phyloP scores from a whole-genome alignment of 352 stramenopile genomes.

The Phytopythium vexans region DNA sequence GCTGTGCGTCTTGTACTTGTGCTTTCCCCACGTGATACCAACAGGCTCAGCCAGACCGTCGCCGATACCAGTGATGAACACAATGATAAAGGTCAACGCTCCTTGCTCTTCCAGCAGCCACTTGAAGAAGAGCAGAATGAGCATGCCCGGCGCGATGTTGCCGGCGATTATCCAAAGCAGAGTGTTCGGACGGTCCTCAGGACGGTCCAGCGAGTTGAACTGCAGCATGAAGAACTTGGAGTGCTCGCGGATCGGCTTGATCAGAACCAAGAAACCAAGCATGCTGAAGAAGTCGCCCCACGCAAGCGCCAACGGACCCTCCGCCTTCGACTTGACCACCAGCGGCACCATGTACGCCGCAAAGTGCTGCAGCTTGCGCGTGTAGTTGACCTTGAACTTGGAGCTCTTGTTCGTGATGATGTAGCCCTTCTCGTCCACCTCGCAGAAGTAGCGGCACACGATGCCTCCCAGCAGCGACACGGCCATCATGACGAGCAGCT shows the following conservation, averaged over 20 bases:
- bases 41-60: constrained; percentile 76
- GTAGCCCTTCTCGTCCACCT: constrained; percentile 79
- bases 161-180: constrained; percentile 80
- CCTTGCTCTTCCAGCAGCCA: constrained; percentile 68
- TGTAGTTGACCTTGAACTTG: constrained; percentile 88
- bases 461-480: constrained; percentile 75
- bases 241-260: constrained; percentile 77
- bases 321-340: constrained; percentile 59
- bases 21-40: constrained; percentile 73
- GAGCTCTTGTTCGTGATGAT: constrained; percentile 82
- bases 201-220: constrained; percentile 85
- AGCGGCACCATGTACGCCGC: constrained; percentile 80
- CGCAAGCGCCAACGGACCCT: constrained; percentile 57
- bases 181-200: constrained; percentile 75
- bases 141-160: constrained; percentile 50
- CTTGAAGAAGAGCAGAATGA: constrained; percentile 86
- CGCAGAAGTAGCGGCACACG: constrained; percentile 80
- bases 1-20: constrained; percentile 85
- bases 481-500: constrained; percentile 52
- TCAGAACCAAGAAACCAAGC: constrained; percentile 77
- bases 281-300: constrained; percentile 85
- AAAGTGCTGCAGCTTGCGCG: constrained; percentile 75
- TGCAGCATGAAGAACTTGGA: constrained; percentile 87
- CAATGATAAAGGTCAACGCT: constrained; percentile 66
- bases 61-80: constrained; percentile 82